These are phyloP conservation scores for Parmelia sp. DNA, from an alignment of 495 filamentous ascomycete genomes.

Conservation along the genomic window DNA sequence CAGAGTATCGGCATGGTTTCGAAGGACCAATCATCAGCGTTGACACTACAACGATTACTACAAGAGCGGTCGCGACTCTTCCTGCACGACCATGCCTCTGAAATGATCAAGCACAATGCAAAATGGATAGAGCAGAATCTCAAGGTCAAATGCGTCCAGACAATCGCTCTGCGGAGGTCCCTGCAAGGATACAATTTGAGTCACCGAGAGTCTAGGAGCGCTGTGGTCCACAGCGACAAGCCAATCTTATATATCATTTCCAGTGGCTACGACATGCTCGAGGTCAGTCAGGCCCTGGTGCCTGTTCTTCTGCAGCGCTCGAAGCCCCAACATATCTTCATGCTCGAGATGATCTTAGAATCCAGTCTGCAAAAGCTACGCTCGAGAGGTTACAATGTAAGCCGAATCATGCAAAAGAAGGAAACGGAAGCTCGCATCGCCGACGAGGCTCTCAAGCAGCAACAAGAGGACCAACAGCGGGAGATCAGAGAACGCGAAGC, in stretches of 20 bases:
- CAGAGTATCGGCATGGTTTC: conserved; percentile 43
- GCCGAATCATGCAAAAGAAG: conserved; percentile 78
- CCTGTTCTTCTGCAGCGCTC: conserved; percentile 73
- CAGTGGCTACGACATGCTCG: conserved; percentile 66
- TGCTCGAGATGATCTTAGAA: conserved; percentile 80
- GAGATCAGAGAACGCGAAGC: conserved; percentile 57
- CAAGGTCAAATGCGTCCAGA: conserved; percentile 64
- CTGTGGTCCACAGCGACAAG: conserved; percentile 54
- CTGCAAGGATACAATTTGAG: conserved; percentile 60
- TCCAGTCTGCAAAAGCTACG: conserved; percentile 71
- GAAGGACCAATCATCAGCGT: conserved; percentile 47
- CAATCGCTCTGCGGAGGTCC: conserved; percentile 65
- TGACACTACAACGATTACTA: conserved; percentile 66
- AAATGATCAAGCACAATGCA: conserved; percentile 70
- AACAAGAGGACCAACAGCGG: conserved; percentile 67
- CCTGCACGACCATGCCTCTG: conserved; percentile 62
- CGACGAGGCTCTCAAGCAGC: conserved; percentile 69
- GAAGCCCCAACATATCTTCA: conserved; percentile 74
- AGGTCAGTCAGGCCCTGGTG: conserved; percentile 80
- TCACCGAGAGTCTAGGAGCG: conserved; percentile 59
- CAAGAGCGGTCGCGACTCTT: conserved; percentile 83
- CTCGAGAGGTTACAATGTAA: conserved; percentile 86
- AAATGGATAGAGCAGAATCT: conserved; percentile 88
- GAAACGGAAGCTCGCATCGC: conserved; percentile 78
- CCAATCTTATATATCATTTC: conserved; percentile 54